These are phyloP conservation scores for Saccharomyces paradoxus DNA, from an alignment of 805 yeast species.

Conservation along the genomic window DNA sequence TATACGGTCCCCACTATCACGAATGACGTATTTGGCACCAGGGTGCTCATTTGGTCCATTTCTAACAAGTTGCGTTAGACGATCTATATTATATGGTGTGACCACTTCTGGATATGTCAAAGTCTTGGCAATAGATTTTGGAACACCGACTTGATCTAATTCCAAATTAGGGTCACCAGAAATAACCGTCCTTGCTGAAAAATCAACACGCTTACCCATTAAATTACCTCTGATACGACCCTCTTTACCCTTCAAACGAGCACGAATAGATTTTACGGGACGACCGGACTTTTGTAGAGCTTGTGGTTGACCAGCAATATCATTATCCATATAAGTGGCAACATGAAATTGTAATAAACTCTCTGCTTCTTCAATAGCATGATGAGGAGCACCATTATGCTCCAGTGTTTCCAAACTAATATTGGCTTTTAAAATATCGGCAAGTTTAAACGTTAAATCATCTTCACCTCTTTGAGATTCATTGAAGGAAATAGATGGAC, in stretches of 20 bases:
- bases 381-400: constrained; percentile 98
- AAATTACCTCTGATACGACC: constrained; percentile 97
- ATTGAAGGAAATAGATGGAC: constrained; percentile 96
- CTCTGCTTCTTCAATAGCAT: constrained; percentile 93
- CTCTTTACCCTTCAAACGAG: constrained; percentile 99
- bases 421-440: constrained; percentile 93
- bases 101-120: constrained; percentile 95
- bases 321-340: constrained; percentile 99
- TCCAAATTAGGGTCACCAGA: constrained; percentile 98
- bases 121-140: constrained; percentile 91
- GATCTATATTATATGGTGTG: constrained; percentile 93
- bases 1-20: constrained; percentile 98
- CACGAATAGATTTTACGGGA: constrained; percentile 96
- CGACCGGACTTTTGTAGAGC: constrained; percentile 98
- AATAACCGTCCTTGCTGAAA: constrained; percentile 97
- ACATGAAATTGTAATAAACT: constrained; percentile 93
- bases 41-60: constrained; percentile 99
- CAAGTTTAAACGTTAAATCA: constrained; percentile 94
- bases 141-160: constrained; percentile 98
- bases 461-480: constrained; percentile 98
- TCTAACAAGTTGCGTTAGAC: constrained; percentile 84
- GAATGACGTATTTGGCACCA: constrained; percentile 95
- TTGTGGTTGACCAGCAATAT: constrained; percentile 99
- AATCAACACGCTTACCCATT: constrained; percentile 99
- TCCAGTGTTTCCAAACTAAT: constrained; percentile 95